Base-by-base conservation (phyloP, 2,329 filamentous ascomycete species). In the Pseudocercospora ulei region DNA sequence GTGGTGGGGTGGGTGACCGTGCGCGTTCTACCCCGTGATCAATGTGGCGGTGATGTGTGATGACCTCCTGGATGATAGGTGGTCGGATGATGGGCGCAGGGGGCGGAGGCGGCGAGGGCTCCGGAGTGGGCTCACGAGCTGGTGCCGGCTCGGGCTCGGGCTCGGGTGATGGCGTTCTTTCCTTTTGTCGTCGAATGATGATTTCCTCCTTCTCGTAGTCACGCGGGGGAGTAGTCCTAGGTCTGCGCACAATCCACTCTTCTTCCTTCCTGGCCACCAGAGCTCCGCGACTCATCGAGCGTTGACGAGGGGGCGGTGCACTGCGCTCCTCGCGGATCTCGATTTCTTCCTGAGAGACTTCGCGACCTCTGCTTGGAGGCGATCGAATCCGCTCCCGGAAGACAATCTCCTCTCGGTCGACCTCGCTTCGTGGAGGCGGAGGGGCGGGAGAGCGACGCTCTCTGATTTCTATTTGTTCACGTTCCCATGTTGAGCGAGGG, bases 11-110 rank as follows among this genome's bases (percentile, higher is more conserved):
- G 11, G 66, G 68, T 14, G 65, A 65, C 16, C 65, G 59, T 7
- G 62, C 66, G 45, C 66, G 58, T 54, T 68, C 64, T 24, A 70
- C 60, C 35, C 66, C 86, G 63, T 93, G 84, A 56, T 93, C 82
- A 52, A 92, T 80, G 56, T 88, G 82, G 41, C 79, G 74, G 58
- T 90, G 88, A 62, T 90, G 83, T 0, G 84, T 92, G 49, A 92
- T 87, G 42, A 93, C 78, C 57, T 94, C 83, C 55, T 88, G 77
- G 62, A 88, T 82, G 51, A 93, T 84, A 1, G 80, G 81, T 20
- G 85, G 85, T 12, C 79, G 78, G 26, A 76, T 73, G 53, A 90
- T 78, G 28, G 81, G 70, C 47, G 72, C 71, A 18, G 75, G 76
- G 28, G 72, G 69, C 30, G 65, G 65, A 20, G 65, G 61, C 23